Base-by-base conservation (phyloP, 2,329 filamentous ascomycete genomes). In the Alternaria sp. region DNA sequence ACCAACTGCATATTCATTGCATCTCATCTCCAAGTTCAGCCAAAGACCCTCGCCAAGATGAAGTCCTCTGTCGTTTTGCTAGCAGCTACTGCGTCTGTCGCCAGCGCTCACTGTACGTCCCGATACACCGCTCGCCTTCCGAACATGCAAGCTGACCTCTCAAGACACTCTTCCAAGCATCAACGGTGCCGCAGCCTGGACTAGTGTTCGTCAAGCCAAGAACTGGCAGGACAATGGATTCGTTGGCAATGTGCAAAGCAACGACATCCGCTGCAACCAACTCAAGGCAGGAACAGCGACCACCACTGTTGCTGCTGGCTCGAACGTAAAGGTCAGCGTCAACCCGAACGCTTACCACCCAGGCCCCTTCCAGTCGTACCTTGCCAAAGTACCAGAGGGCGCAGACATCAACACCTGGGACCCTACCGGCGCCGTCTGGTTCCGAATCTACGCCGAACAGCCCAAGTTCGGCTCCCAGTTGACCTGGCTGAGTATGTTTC, bases 361-460 rank as follows among this genome's bases (percentile, higher is more conserved):
- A 0, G 78, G 78, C 0, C 77, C 78, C 2, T 70, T 80, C 21
- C 73, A 74, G 49, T 80, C 79, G 60, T 80, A 80, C 69, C 74
- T 80, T 68, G 78, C 79, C 19, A 77, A 80, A 59, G 79, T 77
- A 3, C 78, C 78, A 3, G 57, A 43, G 2, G 77, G 74, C 15
- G 61, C 74, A 54, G 77, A 72, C 0, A 74, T 77, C 3, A 73
- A 69, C 15, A 73, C 65, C 2, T 80, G 72, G 70, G 76, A 78
- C 59, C 76, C 75, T 2, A 68, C 64, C 19, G 78, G 77, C 7
- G 67, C 72, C 9, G 78, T 79, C 5, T 80, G 78, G 77, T 80
- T 80, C 62, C 78, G 77, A 51, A 74, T 77, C 30, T 74, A 67
- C 26, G 65, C 61, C 6, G 65, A 67, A 21, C 59, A 62, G 19